Evolutionary conservation across 164 flowering plant species (phyloP), one percentile per base, ranked within the genome.

Genomic region (Macadamia integrifolia): DNA sequence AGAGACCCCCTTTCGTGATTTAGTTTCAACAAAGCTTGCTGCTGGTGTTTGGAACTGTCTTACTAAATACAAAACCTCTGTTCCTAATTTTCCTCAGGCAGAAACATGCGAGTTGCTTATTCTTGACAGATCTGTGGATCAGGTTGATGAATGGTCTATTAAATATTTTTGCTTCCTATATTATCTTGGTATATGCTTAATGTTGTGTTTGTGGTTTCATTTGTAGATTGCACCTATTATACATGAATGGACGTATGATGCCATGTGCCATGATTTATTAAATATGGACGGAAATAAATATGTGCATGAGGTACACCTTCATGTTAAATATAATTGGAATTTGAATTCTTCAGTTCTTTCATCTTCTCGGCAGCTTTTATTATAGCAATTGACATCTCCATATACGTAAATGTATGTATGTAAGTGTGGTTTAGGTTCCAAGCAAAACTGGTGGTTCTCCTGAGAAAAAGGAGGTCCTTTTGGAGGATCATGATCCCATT

Each of bases 181-280:
- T 62, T 9, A 17, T 75, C 15, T 13, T 17, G 61, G 28, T 23
- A 49, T 52, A 55, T 52, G 71, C 3, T 60, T 73, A 49, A 9
- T 65, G 52, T n/a, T 74, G 52, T 71, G 56, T 66, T 32, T 67
- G 31, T 29, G 62, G 29, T 66, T 72, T 52, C 64, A 50, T 55
- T 53, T 79, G 35, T 73, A 95, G 98, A 88, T 95, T 81, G 97
- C 99, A 65, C 99, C 99, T 59, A 77, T 95, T 58, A 95, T 95
- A 62, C 99, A 95, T 84, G 99, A 92, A 78, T 95, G 99, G 99
- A 92, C 98, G 7, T 95, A 95, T 78, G 99, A 92, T 85, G 97
- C 99, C 53, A 95, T 95, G 94, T 91, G 98, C 77, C 98, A 87
- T 79, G 98, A 95, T 78, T 79, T 95, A 55, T 79, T 95, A 29